Base-by-base conservation (phyloP, 2,329 filamentous ascomycete species). In the Annulohypoxylon truncatum region DNA sequence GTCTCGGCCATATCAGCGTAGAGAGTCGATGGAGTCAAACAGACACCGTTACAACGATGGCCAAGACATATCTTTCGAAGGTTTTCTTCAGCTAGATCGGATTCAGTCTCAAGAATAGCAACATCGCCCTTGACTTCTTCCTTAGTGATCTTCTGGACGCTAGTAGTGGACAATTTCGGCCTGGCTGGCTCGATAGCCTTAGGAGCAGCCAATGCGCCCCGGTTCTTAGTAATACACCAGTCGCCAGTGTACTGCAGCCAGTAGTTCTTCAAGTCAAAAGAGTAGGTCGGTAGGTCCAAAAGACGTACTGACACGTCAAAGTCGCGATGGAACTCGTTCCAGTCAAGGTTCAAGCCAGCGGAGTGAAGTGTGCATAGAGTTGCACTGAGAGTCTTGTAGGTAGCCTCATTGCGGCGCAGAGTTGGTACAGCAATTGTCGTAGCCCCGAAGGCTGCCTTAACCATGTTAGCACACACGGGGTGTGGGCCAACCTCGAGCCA, bases 401-500 rank as follows among this genome's bases (percentile, higher is more conserved):
- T 81, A 63, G 86, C 80, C 73, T 91, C 89, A 44, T 83, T 85
- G 62, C 89, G 86, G 29, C 87, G 87, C 9, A 92, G 81, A 2
- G 89, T 88, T 2, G 89, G 84, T 9, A 86, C 83, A 12, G 86
- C 84, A 40, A 85, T 81, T 24, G 84, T 85, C 8, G 82, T 79
- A 4, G 80, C 77, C 24, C 85, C 85, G 57, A 91, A 83, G 3
- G 85, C 87, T 13, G 87, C 84, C 80, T 90, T 90, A 69, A 92
- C 84, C 84, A 93, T 89, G 64, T 85, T 85, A 46, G 85, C 84
- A 77, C 87, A 91, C 12, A 93, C 86, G 0, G 90, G 90, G 72
- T 92, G 89, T 35, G 91, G 90, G n/a, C 91, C 91, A 68, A 93
- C 80, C 76, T 94, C 91, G 60, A 94, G 80, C 86, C 88, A 93